Evolutionary conservation across 2,329 filamentous ascomycete species (phyloP).

Genomic region (Arthrobotrys sinensis): DNA sequence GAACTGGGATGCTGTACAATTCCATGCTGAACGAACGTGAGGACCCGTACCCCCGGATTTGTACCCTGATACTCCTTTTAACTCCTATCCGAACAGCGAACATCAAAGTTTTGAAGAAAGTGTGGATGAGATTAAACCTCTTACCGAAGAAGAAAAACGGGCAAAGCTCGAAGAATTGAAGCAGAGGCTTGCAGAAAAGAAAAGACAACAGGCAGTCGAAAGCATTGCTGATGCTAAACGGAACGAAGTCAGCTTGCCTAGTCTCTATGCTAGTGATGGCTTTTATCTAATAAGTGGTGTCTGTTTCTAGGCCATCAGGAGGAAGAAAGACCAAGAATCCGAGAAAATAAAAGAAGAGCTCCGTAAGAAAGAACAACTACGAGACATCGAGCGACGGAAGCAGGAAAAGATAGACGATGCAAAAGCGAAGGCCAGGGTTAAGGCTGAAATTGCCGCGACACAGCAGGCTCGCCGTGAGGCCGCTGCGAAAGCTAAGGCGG

Average conservation of each 20-base stretch:
- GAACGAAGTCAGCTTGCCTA: conserved; percentile 77
- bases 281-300: conserved; percentile 14
- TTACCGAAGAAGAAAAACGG: conserved; percentile 93
- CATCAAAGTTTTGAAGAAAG: conserved; percentile 95
- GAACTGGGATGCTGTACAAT: conserved; percentile 84
- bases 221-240: conserved; percentile 87
- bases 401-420: conserved; percentile 88
- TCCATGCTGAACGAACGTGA: conserved; percentile 88
- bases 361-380: conserved; percentile 88
- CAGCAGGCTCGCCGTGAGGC: conserved; percentile 90
- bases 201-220: conserved; percentile 76
- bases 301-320: conserved; percentile 74
- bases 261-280: background rate
- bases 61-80: background rate
- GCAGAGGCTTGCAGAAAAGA: conserved; percentile 78
- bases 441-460: conserved; percentile 94
- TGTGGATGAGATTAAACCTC: conserved; percentile 88
- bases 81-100: conserved; percentile 70
- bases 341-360: conserved; percentile 93
- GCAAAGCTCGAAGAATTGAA: conserved; percentile 82
- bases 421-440: conserved; percentile 88
- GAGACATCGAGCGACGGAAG: conserved; percentile 88
- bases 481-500: conserved; percentile 86
- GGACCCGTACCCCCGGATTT: conserved; percentile 62
- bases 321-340: conserved; percentile 89